Evolutionary conservation across 768 basidiomycete genomes (phyloP).

Genomic region (Cubamyces sp.): DNA sequence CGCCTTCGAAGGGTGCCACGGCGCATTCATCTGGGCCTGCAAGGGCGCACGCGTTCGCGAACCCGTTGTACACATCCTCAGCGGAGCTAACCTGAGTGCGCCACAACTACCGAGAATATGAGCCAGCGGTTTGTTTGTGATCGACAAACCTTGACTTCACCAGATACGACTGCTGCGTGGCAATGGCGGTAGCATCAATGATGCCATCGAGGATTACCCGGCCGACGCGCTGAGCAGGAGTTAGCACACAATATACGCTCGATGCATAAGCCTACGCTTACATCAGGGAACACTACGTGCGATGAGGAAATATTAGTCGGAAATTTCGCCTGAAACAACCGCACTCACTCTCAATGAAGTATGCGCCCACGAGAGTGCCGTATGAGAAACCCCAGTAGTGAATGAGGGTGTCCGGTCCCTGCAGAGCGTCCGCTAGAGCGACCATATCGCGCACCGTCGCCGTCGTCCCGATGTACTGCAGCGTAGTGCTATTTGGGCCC

Average conservation of each 20-base stretch:
- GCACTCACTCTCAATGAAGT: conserved; percentile 17
- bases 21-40: conserved; percentile 10
- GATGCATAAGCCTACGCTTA: background rate
- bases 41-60: conserved; percentile 17
- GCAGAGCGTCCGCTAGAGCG: conserved; percentile 14
- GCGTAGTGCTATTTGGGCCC: conserved; percentile 18
- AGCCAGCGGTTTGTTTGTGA: background rate
- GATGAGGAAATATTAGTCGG: no score
- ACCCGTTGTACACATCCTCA: conserved; percentile 12
- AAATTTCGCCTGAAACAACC: no score
- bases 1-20: background rate
- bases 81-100: conserved; percentile 3
- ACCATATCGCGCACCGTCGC: conserved; percentile 24
- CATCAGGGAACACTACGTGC: conserved; percentile 22
- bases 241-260: background rate
- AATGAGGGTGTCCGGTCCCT: conserved; percentile 10
- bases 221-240: conserved; percentile 7
- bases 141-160: background rate
- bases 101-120: conserved; percentile 6
- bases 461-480: conserved; percentile 20
- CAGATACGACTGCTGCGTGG: conserved; percentile 11
- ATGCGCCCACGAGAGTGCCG: conserved; percentile 16
- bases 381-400: conserved; percentile 24
- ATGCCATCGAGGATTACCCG: conserved; percentile 21
- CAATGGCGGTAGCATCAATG: conserved; percentile 9